These are phyloP conservation scores for Nymphaea thermarum DNA, from an alignment of 164 flowering plant species.

Conservation along the genomic window DNA sequence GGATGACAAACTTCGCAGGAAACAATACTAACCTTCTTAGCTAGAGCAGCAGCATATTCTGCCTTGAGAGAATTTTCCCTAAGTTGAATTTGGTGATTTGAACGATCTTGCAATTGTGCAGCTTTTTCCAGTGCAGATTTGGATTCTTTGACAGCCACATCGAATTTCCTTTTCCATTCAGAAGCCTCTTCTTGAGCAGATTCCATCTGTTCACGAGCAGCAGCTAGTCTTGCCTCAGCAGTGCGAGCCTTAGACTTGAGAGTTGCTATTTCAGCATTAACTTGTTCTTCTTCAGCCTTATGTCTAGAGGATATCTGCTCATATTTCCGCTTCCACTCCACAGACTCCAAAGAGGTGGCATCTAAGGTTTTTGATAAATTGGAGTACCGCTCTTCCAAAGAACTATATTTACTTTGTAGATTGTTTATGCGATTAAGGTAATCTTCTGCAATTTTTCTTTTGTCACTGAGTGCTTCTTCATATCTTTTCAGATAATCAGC, in stretches of 20 bases:
- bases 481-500: slow-evolving; percentile 79
- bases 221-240: slow-evolving; percentile 88
- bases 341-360: slow-evolving; percentile 45
- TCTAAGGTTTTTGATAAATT: slow-evolving; percentile 49
- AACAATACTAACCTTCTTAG: slow-evolving; percentile 49
- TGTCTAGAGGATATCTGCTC: slow-evolving; percentile 48
- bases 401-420: slow-evolving; percentile 61
- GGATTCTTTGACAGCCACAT: slow-evolving; percentile 73
- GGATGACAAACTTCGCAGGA: neutral
- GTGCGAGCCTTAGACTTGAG: slow-evolving; percentile 67
- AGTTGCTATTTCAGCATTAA: slow-evolving; percentile 50
- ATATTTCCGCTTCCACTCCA: slow-evolving; percentile 85
- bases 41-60: slow-evolving; percentile 45
- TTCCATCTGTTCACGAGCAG: slow-evolving; percentile 74
- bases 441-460: slow-evolving; percentile 73
- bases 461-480: slow-evolving; percentile 84
- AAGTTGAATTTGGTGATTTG: slow-evolving; percentile 48
- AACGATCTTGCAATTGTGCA: slow-evolving; percentile 62
- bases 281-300: slow-evolving; percentile 65
- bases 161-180: slow-evolving; percentile 90
- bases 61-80: slow-evolving; percentile 81
- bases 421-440: slow-evolving; percentile 61
- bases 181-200: slow-evolving; percentile 91
- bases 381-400: slow-evolving; percentile 62
- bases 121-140: slow-evolving; percentile 94